Evolutionary conservation across 345 rosid species (phyloP).

Genomic region (Leavenworthia alabamica): DNA sequence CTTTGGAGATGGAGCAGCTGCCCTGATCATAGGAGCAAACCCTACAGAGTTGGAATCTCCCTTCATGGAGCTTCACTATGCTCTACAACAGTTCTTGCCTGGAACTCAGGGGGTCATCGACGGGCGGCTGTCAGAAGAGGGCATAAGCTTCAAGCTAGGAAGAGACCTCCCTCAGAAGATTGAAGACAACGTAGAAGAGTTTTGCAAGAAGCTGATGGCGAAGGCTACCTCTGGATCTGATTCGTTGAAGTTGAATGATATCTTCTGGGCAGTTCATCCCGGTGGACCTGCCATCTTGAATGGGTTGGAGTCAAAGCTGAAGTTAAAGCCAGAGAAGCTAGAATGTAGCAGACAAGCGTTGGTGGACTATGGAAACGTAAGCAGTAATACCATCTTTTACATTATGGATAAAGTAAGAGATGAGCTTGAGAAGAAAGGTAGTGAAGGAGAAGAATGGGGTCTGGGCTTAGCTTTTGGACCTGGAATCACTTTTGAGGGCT

Average conservation of each 20-base stretch:
- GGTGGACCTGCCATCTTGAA: slow-evolving; percentile 96
- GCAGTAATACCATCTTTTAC: slow-evolving; percentile 81
- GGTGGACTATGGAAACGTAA: slow-evolving; percentile 80
- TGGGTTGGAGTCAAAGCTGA: slow-evolving; percentile 54
- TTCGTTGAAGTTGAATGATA: slow-evolving; percentile 44
- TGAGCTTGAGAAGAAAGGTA: slow-evolving; percentile 43
- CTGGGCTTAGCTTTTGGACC: slow-evolving; percentile 84
- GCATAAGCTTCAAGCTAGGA: slow-evolving; percentile 86
- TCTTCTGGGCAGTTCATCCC: slow-evolving; percentile 98
- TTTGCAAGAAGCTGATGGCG: slow-evolving; percentile 63
- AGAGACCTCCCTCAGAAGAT: slow-evolving; percentile 87
- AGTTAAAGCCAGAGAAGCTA: slow-evolving; percentile 44
- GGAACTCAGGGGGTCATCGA: slow-evolving; percentile 68
- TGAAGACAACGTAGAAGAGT: slow-evolving; percentile 68
- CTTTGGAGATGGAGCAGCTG: slow-evolving; percentile 96
- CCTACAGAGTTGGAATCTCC: slow-evolving; percentile 56
- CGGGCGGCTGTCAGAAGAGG: slow-evolving; percentile 81
- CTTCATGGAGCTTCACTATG: slow-evolving; percentile 71
- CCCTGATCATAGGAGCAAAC: slow-evolving; percentile 61
- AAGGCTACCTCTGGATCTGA: slow-evolving; percentile 31
- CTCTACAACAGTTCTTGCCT: slow-evolving; percentile 76
- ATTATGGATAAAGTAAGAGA: slow-evolving; percentile 78
- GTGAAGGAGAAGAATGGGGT: slow-evolving; percentile 72
- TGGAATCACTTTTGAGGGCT: slow-evolving; percentile 87
- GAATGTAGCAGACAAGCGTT: slow-evolving; percentile 73